Percentiles rank a stretch among this genome's conserved stretches.
These are phyloP conservation scores for Lentinula boryana DNA, from an alignment of 768 basidiomycete species.

Conservation along the genomic window DNA sequence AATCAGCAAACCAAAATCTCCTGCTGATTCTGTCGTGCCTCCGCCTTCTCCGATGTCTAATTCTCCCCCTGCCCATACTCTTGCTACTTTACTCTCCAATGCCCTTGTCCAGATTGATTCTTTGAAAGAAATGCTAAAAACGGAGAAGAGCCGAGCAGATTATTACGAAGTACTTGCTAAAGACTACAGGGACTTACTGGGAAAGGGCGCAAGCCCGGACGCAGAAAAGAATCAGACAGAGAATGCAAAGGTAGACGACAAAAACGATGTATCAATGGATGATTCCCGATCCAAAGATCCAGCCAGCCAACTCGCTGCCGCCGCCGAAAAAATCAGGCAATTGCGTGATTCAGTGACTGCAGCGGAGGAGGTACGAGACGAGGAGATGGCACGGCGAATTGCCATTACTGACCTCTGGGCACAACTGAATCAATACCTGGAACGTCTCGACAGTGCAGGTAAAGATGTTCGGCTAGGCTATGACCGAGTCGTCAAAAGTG, in stretches of 20 bases:
- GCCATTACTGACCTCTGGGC: constrained; percentile 3
- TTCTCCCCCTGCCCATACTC: background rate
- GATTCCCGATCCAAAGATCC: background rate
- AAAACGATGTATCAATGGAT: background rate
- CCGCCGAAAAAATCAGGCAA: background rate
- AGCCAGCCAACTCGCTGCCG: background rate
- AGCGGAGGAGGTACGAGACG: background rate
- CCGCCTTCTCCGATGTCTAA: background rate
- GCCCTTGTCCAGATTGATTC: background rate
- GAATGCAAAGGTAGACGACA: background rate
- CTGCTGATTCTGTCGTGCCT: background rate
- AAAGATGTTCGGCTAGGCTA: background rate
- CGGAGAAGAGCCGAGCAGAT: background rate
- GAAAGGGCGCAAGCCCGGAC: background rate
- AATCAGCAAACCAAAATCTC: background rate
- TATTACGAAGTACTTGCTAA: background rate
- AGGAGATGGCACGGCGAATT: constrained; percentile 2
- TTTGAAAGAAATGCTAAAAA: background rate
- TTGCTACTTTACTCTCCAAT: constrained; percentile 2
- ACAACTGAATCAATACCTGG: background rate
- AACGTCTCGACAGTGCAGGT: constrained; percentile 1
- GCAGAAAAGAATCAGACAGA: background rate
- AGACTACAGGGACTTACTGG: background rate
- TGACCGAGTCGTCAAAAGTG: constrained; percentile 2
- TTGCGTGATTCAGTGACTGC: background rate